phyloP scores from a whole-genome alignment of 352 stramenopile species.

The Elongisporangium anandrum region DNA sequence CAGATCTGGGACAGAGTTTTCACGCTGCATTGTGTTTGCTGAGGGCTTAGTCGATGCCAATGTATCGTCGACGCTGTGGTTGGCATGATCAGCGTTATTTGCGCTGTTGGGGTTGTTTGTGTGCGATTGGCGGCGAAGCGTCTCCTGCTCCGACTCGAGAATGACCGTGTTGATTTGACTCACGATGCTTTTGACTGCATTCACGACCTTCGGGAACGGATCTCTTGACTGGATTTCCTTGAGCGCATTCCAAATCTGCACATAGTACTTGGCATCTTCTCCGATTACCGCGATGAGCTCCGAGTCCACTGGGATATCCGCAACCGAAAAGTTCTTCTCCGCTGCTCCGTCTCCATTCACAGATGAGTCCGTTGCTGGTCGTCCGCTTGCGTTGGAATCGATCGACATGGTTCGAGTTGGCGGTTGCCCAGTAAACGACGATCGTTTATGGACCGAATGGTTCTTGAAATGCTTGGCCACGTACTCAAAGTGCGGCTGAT shows the following conservation, averaged over 20 bases:
- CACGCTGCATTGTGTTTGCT: constrained; percentile 23
- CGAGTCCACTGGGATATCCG: constrained; percentile 36
- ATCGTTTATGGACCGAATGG: constrained; percentile 17
- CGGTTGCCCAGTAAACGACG: not conserved
- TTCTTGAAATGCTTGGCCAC: constrained; percentile 82
- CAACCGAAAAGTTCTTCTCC: constrained; percentile 10
- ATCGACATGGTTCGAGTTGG: not conserved
- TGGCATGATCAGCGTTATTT: not conserved
- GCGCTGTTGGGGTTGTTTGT: constrained; percentile 7
- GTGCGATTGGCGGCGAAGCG: constrained; percentile 14
- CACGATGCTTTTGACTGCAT: constrained; percentile 58
- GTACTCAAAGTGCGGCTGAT: constrained; percentile 80
- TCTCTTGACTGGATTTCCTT: constrained; percentile 85
- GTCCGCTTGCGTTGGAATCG: constrained; percentile 2
- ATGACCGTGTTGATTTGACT: constrained; percentile 59
- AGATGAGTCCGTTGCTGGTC: not conserved
- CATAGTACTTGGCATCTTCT: constrained; percentile 78
- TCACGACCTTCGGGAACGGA: constrained; percentile 72
- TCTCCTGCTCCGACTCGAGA: constrained; percentile 50
- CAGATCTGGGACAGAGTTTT: constrained; percentile 31
- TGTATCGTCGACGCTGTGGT: not conserved
- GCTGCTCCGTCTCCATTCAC: constrained; percentile 7
- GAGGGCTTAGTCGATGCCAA: not conserved
- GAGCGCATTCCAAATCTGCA: constrained; percentile 80
- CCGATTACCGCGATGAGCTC: constrained; percentile 37